These are phyloP conservation scores for Meyerozyma smithsonii DNA, from an alignment of 1,139 yeast species.

Conservation along the genomic window DNA sequence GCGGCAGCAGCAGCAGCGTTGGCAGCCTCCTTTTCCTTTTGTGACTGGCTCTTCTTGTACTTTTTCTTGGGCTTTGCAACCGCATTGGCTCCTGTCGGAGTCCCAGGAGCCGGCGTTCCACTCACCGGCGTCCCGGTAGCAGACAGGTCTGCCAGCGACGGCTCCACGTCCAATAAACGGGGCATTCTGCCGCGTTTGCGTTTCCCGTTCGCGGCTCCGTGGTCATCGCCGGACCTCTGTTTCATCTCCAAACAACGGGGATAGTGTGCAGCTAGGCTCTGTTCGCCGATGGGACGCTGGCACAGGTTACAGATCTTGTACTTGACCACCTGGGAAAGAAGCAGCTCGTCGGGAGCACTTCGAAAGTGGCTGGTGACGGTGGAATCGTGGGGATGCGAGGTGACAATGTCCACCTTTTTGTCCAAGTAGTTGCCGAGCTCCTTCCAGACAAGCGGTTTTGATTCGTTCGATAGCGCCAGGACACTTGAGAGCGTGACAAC, in stretches of 20 bases:
- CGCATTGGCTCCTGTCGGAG: slow-evolving; percentile 15
- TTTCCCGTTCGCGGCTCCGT: slow-evolving; percentile 19
- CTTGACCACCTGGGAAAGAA: slow-evolving; percentile 39
- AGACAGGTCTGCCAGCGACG: slow-evolving; percentile 40
- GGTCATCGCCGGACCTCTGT: slow-evolving; percentile 13
- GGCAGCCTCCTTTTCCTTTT: slow-evolving; percentile 45
- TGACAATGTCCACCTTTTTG: slow-evolving; percentile 32
- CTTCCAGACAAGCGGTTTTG: slow-evolving; percentile 44
- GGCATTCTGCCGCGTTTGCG: slow-evolving; percentile 24
- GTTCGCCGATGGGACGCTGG: slow-evolving; percentile 55
- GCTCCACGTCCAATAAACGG: slow-evolving; percentile 28
- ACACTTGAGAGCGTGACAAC: slow-evolving; percentile 2
- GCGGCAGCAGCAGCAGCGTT: slow-evolving; percentile 46
- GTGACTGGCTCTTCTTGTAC: slow-evolving; percentile 41
- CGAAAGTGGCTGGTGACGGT: slow-evolving; percentile 15
- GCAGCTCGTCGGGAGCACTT: slow-evolving; percentile 32
- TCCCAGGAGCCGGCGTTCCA: slow-evolving; percentile 30
- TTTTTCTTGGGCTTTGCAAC: slow-evolving; percentile 37
- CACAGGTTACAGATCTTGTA: slow-evolving; percentile 67
- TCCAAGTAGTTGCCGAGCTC: slow-evolving; percentile 59
- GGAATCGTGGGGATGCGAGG: slow-evolving; percentile 10
- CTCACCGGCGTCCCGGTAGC: slow-evolving; percentile 21
- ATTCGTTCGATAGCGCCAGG: slow-evolving; percentile 7
- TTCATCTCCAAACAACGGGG: slow-evolving; percentile 46
- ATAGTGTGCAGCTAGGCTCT: slow-evolving; percentile 43